phyloP scores from a whole-genome alignment of 345 rosid genomes.

The Ceriops zippeliana region DNA sequence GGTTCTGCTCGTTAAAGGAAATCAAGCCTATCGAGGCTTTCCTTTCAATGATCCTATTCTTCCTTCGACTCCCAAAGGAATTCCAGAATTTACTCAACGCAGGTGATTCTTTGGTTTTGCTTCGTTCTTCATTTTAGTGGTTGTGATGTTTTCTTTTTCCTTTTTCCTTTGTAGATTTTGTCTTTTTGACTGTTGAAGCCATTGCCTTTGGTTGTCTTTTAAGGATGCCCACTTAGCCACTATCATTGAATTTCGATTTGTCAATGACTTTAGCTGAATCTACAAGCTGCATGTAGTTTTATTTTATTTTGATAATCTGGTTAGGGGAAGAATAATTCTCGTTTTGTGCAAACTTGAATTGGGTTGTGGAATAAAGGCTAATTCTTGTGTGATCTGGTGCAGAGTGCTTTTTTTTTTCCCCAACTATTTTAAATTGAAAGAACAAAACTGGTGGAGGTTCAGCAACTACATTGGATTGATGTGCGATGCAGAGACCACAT shows the following conservation, averaged over 20 bases:
- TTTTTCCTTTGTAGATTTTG: too few species aligned
- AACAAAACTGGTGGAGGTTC: neutral
- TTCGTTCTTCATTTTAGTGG: too few species aligned
- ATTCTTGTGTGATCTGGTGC: constrained; percentile 1
- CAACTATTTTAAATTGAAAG: neutral
- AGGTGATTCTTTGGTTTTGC: too few species aligned
- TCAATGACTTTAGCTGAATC: constrained; percentile 14
- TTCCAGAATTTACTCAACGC: too few species aligned
- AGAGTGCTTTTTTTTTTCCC: constrained; percentile 3
- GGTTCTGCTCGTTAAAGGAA: constrained; percentile 5
- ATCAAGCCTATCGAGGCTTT: too few species aligned
- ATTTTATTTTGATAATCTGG: neutral
- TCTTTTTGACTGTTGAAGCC: neutral
- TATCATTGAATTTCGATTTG: neutral
- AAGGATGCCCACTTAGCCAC: neutral
- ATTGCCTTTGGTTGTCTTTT: neutral
- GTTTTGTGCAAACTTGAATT: neutral
- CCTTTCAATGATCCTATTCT: too few species aligned
- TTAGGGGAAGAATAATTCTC: neutral
- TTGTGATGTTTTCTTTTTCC: too few species aligned
- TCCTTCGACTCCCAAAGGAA: too few species aligned
- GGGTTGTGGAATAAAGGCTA: constrained; percentile 5
- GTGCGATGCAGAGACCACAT: constrained; percentile 85
- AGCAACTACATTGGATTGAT: constrained; percentile 30
- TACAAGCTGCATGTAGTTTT: constrained; percentile 11